phyloP scores from a whole-genome alignment of 208 protist species.

The Crithidia acanthocephali region DNA sequence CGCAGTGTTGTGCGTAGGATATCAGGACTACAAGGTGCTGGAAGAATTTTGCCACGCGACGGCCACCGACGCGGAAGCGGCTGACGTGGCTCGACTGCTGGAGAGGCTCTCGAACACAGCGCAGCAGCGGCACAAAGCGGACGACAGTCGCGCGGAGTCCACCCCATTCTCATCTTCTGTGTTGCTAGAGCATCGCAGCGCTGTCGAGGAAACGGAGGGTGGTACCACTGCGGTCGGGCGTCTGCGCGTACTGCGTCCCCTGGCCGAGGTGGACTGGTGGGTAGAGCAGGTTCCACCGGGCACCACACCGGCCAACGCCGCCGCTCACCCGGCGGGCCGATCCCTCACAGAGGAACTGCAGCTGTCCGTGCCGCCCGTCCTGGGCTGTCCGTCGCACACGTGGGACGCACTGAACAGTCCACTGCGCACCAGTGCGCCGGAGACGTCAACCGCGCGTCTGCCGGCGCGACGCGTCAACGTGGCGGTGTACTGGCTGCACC shows the following conservation, averaged over 20 bases:
- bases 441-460: slow-evolving; percentile 1
- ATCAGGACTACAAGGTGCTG: slow-evolving; percentile 23
- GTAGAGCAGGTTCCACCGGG: not conserved
- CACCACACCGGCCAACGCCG: not conserved
- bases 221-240: not conserved
- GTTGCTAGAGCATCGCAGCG: too few relatives aligned
- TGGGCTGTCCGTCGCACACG: slow-evolving; percentile 18
- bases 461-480: not conserved
- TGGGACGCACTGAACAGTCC: too few relatives aligned
- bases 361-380: slow-evolving; percentile 13
- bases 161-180: not conserved
- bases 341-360: not conserved
- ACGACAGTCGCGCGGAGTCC: not conserved
- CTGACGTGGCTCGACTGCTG: not conserved
- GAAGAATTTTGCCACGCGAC: not conserved
- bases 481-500: slow-evolving; percentile 21
- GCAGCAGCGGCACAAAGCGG: not conserved
- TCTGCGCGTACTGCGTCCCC: slow-evolving; percentile 17
- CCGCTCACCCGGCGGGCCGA: not conserved
- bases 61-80: not conserved
- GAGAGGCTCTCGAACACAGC: not conserved
- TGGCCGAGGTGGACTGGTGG: slow-evolving; percentile 37
- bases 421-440: too few relatives aligned
- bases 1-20: slow-evolving; percentile 16
- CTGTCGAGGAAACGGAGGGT: not conserved